Conservation (phyloP, 2,329 filamentous ascomycete genomes). For the Fusarium buxicola region DNA sequence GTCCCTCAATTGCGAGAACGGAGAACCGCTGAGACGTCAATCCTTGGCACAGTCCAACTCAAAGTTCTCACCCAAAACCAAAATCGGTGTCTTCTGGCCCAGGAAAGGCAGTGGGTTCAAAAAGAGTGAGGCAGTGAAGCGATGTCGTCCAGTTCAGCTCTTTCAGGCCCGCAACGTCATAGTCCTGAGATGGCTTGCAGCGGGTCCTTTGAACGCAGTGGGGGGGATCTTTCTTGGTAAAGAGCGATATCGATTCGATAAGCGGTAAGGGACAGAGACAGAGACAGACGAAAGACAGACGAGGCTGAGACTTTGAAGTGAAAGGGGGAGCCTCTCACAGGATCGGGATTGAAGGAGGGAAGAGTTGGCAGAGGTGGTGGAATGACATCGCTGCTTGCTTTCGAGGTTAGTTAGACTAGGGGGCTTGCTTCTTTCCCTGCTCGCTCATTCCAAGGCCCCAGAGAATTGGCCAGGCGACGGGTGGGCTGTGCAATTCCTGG, state of each 20-base stretch:
- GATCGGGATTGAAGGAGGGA: slow-evolving; percentile 42
- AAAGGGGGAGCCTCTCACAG: slow-evolving; percentile 28
- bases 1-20: slow-evolving; percentile 27
- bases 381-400: slow-evolving; percentile 44
- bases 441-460: slow-evolving; percentile 41
- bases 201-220: slow-evolving; percentile 14
- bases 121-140: slow-evolving; percentile 26
- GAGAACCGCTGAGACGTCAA: slow-evolving; percentile 29
- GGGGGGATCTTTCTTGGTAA: slow-evolving; percentile 22
- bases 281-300: slow-evolving; percentile 20
- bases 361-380: slow-evolving; percentile 41
- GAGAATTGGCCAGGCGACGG: slow-evolving; percentile 49
- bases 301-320: slow-evolving; percentile 31
- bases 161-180: slow-evolving; percentile 45
- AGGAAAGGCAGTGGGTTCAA: slow-evolving; percentile 9
- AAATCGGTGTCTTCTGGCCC: background rate
- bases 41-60: slow-evolving; percentile 8
- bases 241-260: slow-evolving; percentile 18
- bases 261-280: background rate
- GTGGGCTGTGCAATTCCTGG: slow-evolving; percentile 33
- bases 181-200: slow-evolving; percentile 29
- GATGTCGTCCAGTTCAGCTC: slow-evolving; percentile 40
- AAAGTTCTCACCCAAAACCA: slow-evolving; percentile 1
- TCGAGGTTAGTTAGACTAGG: slow-evolving; percentile 40
- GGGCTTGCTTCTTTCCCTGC: slow-evolving; percentile 37